phyloP scores from a whole-genome alignment of 352 stramenopile genomes.

The Phytophthora pistaciae region DNA sequence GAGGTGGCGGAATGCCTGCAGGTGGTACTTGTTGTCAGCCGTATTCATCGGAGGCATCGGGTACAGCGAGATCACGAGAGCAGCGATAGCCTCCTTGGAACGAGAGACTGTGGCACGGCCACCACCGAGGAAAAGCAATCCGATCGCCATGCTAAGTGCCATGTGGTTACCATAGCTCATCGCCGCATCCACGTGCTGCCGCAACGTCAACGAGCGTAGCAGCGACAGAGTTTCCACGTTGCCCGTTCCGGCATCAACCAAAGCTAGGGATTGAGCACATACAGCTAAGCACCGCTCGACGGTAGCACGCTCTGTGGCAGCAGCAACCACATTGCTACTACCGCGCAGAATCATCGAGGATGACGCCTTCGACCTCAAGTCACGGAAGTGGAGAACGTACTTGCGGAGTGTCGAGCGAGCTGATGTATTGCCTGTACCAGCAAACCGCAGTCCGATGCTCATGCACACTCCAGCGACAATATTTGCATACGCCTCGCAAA shows the following conservation, averaged over 20 bases:
- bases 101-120: constrained; percentile 94
- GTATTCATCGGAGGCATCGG: constrained; percentile 94
- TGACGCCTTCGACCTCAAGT: constrained; percentile 60
- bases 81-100: constrained; percentile 92
- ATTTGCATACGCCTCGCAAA: constrained; percentile 96
- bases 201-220: constrained; percentile 88
- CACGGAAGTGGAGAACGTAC: constrained; percentile 82
- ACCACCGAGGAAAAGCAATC: constrained; percentile 96
- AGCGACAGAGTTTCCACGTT: constrained; percentile 94
- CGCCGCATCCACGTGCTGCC: constrained; percentile 78
- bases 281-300: constrained; percentile 95
- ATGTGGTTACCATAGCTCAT: constrained; percentile 97
- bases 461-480: constrained; percentile 96
- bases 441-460: constrained; percentile 95
- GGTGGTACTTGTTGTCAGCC: constrained; percentile 95
- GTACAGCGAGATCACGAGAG: constrained; percentile 95
- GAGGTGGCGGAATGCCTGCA: constrained; percentile 92
- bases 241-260: constrained; percentile 97
- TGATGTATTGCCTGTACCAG: constrained; percentile 78
- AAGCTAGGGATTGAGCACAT: constrained; percentile 91
- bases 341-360: constrained; percentile 38
- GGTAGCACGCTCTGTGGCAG: constrained; percentile 83
- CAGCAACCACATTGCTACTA: constrained; percentile 59
- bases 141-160: constrained; percentile 94
- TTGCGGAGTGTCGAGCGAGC: constrained; percentile 72